These are phyloP conservation scores for Didymella exigua DNA, from an alignment of 2,329 filamentous ascomycete genomes.

Conservation along the genomic window DNA sequence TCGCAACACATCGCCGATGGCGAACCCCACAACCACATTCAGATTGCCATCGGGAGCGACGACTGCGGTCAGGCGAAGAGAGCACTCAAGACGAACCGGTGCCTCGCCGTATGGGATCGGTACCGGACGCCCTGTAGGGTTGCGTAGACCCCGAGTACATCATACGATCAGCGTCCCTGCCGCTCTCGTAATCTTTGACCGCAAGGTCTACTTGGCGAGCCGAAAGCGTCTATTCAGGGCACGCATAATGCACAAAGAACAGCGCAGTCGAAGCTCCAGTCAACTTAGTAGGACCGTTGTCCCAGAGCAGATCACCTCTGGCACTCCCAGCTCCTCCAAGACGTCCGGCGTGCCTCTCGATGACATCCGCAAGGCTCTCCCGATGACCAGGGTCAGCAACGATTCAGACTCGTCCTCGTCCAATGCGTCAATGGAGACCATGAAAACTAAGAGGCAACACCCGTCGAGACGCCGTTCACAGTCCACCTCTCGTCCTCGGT, in stretches of 20 bases:
- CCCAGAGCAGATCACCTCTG: neutral
- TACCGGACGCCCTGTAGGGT: no score
- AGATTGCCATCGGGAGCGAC: neutral
- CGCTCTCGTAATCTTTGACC: neutral
- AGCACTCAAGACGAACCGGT: neutral
- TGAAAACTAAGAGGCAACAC: neutral
- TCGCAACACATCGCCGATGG: neutral
- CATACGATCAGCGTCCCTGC: neutral
- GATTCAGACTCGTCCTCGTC: neutral
- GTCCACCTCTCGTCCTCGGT: neutral
- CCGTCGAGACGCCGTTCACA: neutral
- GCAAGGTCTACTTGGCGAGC: neutral
- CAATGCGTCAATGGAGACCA: neutral
- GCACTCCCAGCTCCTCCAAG: neutral
- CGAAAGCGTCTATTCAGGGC: neutral
- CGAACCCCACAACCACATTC: neutral
- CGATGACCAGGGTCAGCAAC: conserved; percentile 3
- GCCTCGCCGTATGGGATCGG: neutral
- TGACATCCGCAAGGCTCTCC: neutral
- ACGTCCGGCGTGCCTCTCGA: neutral
- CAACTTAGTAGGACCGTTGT: neutral
- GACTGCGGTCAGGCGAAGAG: neutral
- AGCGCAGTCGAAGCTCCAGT: neutral
- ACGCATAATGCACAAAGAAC: neutral
- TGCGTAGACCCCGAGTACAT: neutral